phyloP scores from a whole-genome alignment of 352 stramenopile species.

The Peronospora belbahrii region DNA sequence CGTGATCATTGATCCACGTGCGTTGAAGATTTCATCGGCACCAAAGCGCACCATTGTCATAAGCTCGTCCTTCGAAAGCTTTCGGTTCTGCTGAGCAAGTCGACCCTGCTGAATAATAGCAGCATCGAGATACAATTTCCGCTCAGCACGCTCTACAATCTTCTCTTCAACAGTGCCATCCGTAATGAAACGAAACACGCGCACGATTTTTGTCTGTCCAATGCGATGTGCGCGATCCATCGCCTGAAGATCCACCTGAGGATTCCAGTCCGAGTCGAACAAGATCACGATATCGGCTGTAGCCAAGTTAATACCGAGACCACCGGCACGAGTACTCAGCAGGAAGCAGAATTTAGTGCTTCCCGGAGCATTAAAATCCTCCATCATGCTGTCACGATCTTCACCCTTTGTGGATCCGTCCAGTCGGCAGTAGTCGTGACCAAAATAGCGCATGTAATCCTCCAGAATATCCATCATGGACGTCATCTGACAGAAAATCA shows the following conservation, averaged over 20 bases:
- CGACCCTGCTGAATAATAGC: constrained; percentile 98
- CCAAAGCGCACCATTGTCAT: constrained; percentile 94
- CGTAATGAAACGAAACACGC: constrained; percentile 98
- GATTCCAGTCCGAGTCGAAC: constrained; percentile 98
- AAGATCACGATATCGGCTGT: constrained; percentile 99
- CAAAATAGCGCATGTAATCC: constrained; percentile 94
- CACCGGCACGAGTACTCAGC: constrained; percentile 93
- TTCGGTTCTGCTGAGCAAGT: constrained; percentile 89
- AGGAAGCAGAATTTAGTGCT: constrained; percentile 97
- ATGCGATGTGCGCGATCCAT: constrained; percentile 98
- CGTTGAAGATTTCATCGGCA: constrained; percentile 86
- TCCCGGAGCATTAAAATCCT: constrained; percentile 95
- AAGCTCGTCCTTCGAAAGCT: constrained; percentile 94
- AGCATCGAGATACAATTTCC: constrained; percentile 98
- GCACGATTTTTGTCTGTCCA: constrained; percentile 97
- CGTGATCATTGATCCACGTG: constrained; percentile 83
- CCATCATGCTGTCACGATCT: constrained; percentile 89
- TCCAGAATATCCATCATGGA: constrained; percentile 99
- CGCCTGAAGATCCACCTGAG: constrained; percentile 96
- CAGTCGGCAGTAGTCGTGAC: constrained; percentile 79
- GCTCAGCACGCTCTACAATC: constrained; percentile 95
- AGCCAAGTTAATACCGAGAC: constrained; percentile 97
- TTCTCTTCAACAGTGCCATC: constrained; percentile 98
- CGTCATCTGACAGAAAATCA: constrained; percentile 99
- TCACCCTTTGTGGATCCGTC: constrained; percentile 82